These are phyloP conservation scores for Pseudogymnoascus sp. DNA, from an alignment of 2,329 filamentous ascomycete species.

Conservation along the genomic window DNA sequence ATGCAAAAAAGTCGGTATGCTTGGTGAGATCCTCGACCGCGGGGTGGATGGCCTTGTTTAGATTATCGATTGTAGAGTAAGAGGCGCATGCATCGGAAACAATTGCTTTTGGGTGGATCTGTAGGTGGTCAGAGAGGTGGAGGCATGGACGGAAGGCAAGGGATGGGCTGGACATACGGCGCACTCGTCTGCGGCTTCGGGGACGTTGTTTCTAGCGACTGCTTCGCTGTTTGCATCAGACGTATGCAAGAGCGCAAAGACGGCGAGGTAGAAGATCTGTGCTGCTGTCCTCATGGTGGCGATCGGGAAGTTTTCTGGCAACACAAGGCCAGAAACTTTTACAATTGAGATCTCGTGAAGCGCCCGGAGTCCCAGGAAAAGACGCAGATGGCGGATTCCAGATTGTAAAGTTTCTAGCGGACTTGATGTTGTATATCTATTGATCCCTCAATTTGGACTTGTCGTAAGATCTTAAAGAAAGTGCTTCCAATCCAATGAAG, in stretches of 20 bases:
- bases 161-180: slow-evolving; percentile 29
- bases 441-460: neutral
- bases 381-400: neutral
- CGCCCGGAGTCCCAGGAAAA: neutral
- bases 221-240: slow-evolving; percentile 32
- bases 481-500: slow-evolving; percentile 4
- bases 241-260: slow-evolving; percentile 48
- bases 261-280: slow-evolving; percentile 51
- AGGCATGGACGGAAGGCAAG: slow-evolving; percentile 24
- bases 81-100: slow-evolving; percentile 93
- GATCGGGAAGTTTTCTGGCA: neutral
- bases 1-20: slow-evolving; percentile 93
- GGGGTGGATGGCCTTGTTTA: slow-evolving; percentile 72
- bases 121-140: slow-evolving; percentile 25
- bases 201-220: slow-evolving; percentile 14
- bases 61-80: slow-evolving; percentile 76
- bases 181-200: slow-evolving; percentile 28
- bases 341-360: neutral
- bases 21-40: slow-evolving; percentile 72
- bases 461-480: neutral
- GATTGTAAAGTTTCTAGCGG: neutral
- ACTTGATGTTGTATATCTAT: neutral
- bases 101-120: slow-evolving; percentile 83
- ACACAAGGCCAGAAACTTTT: neutral
- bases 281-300: slow-evolving; percentile 42